Percentiles rank a stretch among this genome's conserved stretches.
Evolutionary conservation across 768 basidiomycete species (phyloP).

Genomic region (Hydnomerulius pinastri): DNA sequence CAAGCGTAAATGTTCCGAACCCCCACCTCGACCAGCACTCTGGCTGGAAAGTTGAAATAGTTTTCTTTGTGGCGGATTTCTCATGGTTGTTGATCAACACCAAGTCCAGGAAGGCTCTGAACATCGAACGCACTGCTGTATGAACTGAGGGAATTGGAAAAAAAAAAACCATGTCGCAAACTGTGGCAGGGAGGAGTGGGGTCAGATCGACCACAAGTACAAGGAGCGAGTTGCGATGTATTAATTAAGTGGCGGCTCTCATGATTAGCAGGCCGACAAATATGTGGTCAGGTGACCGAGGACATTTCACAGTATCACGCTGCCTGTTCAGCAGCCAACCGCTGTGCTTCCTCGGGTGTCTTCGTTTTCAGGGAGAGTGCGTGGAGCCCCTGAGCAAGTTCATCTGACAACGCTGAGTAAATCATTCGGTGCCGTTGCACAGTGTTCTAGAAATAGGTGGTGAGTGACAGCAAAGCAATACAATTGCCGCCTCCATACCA

Average conservation of each 20-base stretch:
- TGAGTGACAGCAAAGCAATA: slow-evolving; percentile 13
- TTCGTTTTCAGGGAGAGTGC: slow-evolving; percentile 76
- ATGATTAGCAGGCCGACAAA: slow-evolving; percentile 29
- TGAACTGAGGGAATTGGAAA: slow-evolving; percentile 10
- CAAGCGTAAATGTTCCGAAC: slow-evolving; percentile 7
- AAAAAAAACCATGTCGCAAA: no score
- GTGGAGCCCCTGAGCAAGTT: slow-evolving; percentile 72
- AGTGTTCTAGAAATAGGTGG: slow-evolving; percentile 48
- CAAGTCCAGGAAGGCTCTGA: slow-evolving; percentile 6
- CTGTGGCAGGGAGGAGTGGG: slow-evolving; percentile 16
- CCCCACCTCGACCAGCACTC: slow-evolving; percentile 2
- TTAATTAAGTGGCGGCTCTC: slow-evolving; percentile 30
- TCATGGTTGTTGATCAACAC: slow-evolving; percentile 18
- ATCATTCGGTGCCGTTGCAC: slow-evolving; percentile 85
- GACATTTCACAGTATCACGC: slow-evolving; percentile 27
- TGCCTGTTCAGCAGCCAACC: slow-evolving; percentile 17
- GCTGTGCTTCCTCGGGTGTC: slow-evolving; percentile 55
- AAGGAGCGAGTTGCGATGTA: slow-evolving; percentile 20
- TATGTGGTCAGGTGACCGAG: slow-evolving; percentile 2
- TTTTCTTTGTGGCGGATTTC: background rate
- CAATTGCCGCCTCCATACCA: slow-evolving; percentile 46
- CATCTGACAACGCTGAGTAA: slow-evolving; percentile 69
- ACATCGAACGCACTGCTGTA: background rate
- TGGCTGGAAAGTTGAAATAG: slow-evolving; percentile 11
- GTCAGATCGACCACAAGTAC: slow-evolving; percentile 18